phyloP scores from a whole-genome alignment of 208 protist species.

The Acanthamoeba polyphaga region DNA sequence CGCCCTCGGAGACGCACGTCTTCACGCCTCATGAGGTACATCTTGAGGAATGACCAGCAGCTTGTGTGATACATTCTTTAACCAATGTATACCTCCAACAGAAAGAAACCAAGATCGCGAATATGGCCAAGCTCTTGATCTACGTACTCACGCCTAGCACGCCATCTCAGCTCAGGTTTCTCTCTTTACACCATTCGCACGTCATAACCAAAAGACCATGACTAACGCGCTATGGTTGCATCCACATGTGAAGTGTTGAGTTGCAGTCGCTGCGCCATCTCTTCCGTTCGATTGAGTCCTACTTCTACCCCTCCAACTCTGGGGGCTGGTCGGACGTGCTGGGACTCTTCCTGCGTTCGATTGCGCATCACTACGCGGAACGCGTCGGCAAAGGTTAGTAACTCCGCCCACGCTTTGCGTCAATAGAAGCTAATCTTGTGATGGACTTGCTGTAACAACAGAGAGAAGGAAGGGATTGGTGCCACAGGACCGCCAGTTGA shows the following conservation, averaged over 20 bases:
- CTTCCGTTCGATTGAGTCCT: conserved; percentile 50
- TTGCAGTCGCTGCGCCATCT: neutral
- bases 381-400: conserved; percentile 48
- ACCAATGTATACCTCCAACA: neutral
- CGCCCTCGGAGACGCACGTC: neutral
- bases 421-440: neutral
- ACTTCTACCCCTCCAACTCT: conserved; percentile 62
- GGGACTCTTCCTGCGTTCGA: conserved; percentile 1
- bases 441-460: neutral
- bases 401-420: neutral
- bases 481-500: neutral
- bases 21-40: conserved; percentile 33
- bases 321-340: conserved; percentile 24
- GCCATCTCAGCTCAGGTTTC: neutral
- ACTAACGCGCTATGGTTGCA: neutral
- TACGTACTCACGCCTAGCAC: conserved; percentile 34
- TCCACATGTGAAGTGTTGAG: neutral
- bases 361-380: neutral
- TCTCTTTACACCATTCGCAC: no score
- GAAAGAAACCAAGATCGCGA: conserved; percentile 9
- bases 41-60: neutral
- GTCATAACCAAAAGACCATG: neutral
- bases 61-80: neutral
- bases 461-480: neutral
- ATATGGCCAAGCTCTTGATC: conserved; percentile 22